Evolutionary conservation across 768 basidiomycete species (phyloP).

Genomic region (Amanita molliuscula): DNA sequence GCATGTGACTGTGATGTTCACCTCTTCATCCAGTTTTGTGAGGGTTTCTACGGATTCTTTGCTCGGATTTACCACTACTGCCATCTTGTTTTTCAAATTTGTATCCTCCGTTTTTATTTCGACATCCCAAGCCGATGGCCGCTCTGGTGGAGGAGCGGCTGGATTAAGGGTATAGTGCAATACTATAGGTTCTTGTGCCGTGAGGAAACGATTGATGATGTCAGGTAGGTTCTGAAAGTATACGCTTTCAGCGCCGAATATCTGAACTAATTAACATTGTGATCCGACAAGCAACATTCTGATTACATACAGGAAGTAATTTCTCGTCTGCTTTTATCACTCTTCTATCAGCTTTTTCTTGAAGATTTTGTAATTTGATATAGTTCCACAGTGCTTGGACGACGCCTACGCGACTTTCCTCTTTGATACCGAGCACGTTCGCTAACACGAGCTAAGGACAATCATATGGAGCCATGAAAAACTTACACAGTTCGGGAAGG

Average conservation of each 20-base stretch:
- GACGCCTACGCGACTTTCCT: slow-evolving; percentile 75
- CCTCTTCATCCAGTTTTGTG: slow-evolving; percentile 80
- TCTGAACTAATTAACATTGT: slow-evolving; percentile 24
- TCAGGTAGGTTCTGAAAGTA: slow-evolving; percentile 78
- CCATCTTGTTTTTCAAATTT: slow-evolving; percentile 61
- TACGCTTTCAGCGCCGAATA: slow-evolving; percentile 63
- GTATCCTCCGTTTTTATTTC: slow-evolving; percentile 85
- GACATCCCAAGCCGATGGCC: slow-evolving; percentile 74
- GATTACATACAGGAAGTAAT: slow-evolving; percentile 43
- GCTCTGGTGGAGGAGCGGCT: slow-evolving; percentile 48
- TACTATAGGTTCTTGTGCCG: slow-evolving; percentile 70
- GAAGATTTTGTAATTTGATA: slow-evolving; percentile 73
- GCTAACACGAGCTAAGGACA: slow-evolving; percentile 17
- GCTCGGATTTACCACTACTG: slow-evolving; percentile 55
- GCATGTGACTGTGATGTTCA: slow-evolving; percentile 18
- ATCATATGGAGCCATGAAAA: not conserved
- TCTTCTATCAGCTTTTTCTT: slow-evolving; percentile 74
- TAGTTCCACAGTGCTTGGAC: slow-evolving; percentile 88
- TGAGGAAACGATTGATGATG: slow-evolving; percentile 69
- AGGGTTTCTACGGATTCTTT: slow-evolving; percentile 64
- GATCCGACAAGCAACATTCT: not conserved
- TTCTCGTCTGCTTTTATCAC: slow-evolving; percentile 60
- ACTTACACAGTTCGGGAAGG: slow-evolving; percentile 58
- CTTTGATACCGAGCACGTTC: slow-evolving; percentile 64
- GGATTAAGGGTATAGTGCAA: slow-evolving; percentile 72